A percentile compares a stretch with the other conserved stretches of the same genome.
phyloP scores from a whole-genome alignment of 2,329 filamentous ascomycete species.

The Drechslerella dactyloides region DNA sequence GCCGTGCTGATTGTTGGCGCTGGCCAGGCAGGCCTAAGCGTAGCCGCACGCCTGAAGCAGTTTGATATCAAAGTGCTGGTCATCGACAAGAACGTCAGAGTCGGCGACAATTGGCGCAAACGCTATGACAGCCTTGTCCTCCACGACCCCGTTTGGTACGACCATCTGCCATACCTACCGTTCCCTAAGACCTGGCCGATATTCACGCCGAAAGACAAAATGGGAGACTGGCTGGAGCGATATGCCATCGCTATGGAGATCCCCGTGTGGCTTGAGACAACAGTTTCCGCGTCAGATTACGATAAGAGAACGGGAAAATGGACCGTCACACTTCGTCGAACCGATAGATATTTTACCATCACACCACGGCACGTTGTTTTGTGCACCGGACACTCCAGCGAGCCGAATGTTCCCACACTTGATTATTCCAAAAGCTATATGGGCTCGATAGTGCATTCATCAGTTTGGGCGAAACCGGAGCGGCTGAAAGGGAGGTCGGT shows the following conservation, averaged over 20 bases:
- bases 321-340: conserved; percentile 64
- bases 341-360: conserved; percentile 63
- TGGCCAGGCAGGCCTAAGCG: conserved; percentile 67
- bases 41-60: conserved; percentile 67
- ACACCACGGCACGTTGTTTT: conserved; percentile 70
- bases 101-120: conserved; percentile 71
- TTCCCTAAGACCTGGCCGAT: conserved; percentile 72
- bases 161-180: conserved; percentile 68
- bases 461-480: conserved; percentile 62
- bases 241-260: conserved; percentile 72
- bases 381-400: conserved; percentile 72
- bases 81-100: conserved; percentile 65
- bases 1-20: conserved; percentile 69
- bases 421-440: conserved; percentile 66
- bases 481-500: conserved; percentile 65
- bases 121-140: conserved; percentile 71
- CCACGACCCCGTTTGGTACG: conserved; percentile 70
- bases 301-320: conserved; percentile 58
- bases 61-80: conserved; percentile 65
- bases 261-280: conserved; percentile 69
- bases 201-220: conserved; percentile 75
- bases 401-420: conserved; percentile 64
- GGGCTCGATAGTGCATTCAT: conserved; percentile 68
- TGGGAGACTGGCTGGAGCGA: conserved; percentile 71
- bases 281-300: conserved; percentile 63